Evolutionary conservation across 2,329 filamentous ascomycete genomes (phyloP), one percentile per base, ranked within the genome.

Genomic region (Tolypocladium nubicola): DNA sequence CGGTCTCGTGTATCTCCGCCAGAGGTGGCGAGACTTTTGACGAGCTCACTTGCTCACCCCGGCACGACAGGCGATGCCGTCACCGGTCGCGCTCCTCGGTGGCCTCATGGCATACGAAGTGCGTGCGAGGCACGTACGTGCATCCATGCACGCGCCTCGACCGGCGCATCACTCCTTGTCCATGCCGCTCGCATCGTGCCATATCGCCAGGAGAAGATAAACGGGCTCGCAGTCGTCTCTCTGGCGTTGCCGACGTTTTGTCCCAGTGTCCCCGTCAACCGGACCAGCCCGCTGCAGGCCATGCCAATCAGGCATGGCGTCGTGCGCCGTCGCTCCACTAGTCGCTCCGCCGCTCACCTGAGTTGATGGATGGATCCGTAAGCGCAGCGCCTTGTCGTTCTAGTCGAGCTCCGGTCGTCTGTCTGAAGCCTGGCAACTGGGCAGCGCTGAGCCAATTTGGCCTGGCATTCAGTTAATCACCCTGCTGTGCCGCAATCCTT

Each of bases 261-360:
- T 56, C 60, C 57, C 55, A 50, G 26, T 6, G 26, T 30, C 26
- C 26, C 26, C 26, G 26, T 59, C 55, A 56, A 56, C 60, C 66
- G 65, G 66, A 63, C 63, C 62, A 64, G 62, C 60, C 63, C 65
- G 67, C 65, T 67, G 67, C 65, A 66, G 59, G 62, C 57, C 59
- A 61, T 61, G 58, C 63, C 53, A 66, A 67, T 64, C 60, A 54
- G 67, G 66, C 60, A 61, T 64, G 59, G 66, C 61, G 62, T 50
- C 23, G 43, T 52, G 47, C 54, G 52, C 55, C 59, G 23, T 52
- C 33, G 43, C 43, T n/a, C 50, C 57, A 33, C 52, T 58, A 45
- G 53, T 41, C 26, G 14, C 37, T 55, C 55, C 55, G 52, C 55
- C 55, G 52, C 37, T 37, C 21, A 41, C 30, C 54, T 47, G 45